Conservation (phyloP, 371 early-diverging fungal genomes). For the Basidiobolus heterosporus region DNA sequence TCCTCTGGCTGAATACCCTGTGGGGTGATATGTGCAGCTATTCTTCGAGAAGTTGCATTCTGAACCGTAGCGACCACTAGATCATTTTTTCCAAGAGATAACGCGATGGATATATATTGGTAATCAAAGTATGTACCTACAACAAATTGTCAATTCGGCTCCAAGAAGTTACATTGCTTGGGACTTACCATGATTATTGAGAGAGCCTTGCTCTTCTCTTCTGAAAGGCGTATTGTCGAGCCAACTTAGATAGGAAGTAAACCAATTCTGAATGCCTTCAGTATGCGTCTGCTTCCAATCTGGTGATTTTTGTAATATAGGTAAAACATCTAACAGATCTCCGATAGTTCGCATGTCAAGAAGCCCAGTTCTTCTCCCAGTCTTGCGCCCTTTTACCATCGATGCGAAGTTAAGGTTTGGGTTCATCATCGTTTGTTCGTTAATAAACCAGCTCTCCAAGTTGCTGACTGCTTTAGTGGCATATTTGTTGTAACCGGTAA, state of each 20-base stretch:
- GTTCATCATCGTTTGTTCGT: constrained; percentile 31
- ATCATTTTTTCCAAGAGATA: constrained; percentile 15
- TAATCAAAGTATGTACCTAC: constrained; percentile 20
- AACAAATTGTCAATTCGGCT: too few relatives aligned
- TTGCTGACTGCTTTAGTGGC: constrained; percentile 17
- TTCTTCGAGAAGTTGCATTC: constrained; percentile 7
- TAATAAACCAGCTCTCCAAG: constrained; percentile 31
- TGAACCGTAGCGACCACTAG: constrained; percentile 10
- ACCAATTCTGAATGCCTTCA: constrained; percentile 18
- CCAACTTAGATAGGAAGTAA: constrained; percentile 24
- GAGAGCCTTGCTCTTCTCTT: constrained; percentile 13
- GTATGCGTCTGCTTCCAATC: not conserved
- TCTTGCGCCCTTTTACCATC: constrained; percentile 18
- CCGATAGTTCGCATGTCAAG: constrained; percentile 22
- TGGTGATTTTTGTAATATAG: not conserved
- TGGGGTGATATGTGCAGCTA: constrained; percentile 14
- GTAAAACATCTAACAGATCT: constrained; percentile 10
- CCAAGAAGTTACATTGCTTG: too few relatives aligned
- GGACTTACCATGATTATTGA: constrained; percentile 19
- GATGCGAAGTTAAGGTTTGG: constrained; percentile 30
- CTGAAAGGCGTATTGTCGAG: constrained; percentile 22
- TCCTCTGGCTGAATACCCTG: constrained; percentile 21
- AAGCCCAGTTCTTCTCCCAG: constrained; percentile 22
- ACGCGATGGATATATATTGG: constrained; percentile 18
- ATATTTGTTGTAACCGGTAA: constrained; percentile 24